Base-by-base conservation (phyloP, 1,139 yeast species). In the Debaryomyces robertsiae region DNA sequence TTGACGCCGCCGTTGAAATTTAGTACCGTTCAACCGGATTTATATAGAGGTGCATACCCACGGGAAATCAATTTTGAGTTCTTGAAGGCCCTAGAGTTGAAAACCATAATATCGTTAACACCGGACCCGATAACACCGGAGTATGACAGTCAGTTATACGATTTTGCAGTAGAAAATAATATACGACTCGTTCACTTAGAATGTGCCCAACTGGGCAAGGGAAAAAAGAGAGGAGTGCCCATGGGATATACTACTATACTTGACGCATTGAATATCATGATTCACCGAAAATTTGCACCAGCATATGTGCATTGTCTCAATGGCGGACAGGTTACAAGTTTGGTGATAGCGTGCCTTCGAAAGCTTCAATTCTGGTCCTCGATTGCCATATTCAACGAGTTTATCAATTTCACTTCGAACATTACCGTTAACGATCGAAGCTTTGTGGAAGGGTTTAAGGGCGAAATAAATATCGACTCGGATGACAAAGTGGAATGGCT, bases 11-110 rank as follows among this genome's bases (percentile, higher is more conserved):
- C 98, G 1, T 70, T 90, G 46, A 73, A 90, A 49, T 93, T 85
- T 63, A 81, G 82, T 38, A 73, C 80, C 6, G 81, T 90, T 1
- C 87, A 85, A 53, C 80, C 86, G 1, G 72, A 77, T 40, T 67
- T 91, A 3, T 86, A 82, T 55, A 69, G 98, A 37, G 98, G 98
- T 0, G 84, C 95, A 1, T 87, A 86, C 53, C 98, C 98, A 1
- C 75, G 94, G 41, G 79, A 80, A 38, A 76, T 83, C 43, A 90
- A 89, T 57, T 73, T 77, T 44, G 74, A 82, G n/a, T 93, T 84
- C 55, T 67, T 93, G n/a, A 68, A 75, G 48, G 73, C 89, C 24
- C 70, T 90, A 27, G 67, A 76, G 31, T 69, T 93, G 41, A 81
- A 75, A 54, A 85, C 93, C 7, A 82, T 93, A 38, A 70, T 93